phyloP scores from a whole-genome alignment of 192 early-diverging fungal genomes.

The Lobosporangium transversale region DNA sequence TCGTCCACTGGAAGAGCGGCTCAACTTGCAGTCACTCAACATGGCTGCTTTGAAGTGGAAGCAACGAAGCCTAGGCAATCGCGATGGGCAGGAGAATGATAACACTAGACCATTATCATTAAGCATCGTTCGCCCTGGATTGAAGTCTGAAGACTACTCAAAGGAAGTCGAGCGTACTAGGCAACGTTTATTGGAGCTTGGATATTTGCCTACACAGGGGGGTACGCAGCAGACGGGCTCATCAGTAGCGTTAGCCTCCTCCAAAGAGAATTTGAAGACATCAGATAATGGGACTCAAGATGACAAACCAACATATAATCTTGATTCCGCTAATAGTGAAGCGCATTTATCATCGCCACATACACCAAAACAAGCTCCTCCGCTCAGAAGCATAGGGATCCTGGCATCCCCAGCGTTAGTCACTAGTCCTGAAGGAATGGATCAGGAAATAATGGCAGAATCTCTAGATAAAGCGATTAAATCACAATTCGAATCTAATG shows the following conservation, averaged over 20 bases:
- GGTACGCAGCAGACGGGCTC: background rate
- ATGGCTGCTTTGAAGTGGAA: slow-evolving; percentile 15
- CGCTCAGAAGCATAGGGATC: too few species aligned
- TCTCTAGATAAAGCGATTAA: too few species aligned
- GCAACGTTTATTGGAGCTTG: slow-evolving; percentile 2
- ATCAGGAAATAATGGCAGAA: too few species aligned
- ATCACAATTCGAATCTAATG: too few species aligned
- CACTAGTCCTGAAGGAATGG: too few species aligned
- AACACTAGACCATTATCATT: background rate
- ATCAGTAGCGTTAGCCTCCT: background rate
- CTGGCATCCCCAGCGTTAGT: too few species aligned
- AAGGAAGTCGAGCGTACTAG: slow-evolving; percentile 18
- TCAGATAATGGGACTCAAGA: too few species aligned
- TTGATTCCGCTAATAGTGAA: too few species aligned
- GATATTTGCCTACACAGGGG: slow-evolving; percentile 2
- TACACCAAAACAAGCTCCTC: too few species aligned
- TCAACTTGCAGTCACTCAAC: slow-evolving; percentile 23
- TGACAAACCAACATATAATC: too few species aligned
- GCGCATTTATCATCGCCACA: too few species aligned
- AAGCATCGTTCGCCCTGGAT: background rate
- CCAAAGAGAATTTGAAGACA: too few species aligned
- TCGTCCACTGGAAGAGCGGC: slow-evolving; percentile 3
- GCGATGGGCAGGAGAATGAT: background rate
- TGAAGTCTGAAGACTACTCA: slow-evolving; percentile 5
- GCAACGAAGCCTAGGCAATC: slow-evolving; percentile 1